Conservation (phyloP, 495 filamentous ascomycete genomes). For the Podospora pseudocomata region DNA sequence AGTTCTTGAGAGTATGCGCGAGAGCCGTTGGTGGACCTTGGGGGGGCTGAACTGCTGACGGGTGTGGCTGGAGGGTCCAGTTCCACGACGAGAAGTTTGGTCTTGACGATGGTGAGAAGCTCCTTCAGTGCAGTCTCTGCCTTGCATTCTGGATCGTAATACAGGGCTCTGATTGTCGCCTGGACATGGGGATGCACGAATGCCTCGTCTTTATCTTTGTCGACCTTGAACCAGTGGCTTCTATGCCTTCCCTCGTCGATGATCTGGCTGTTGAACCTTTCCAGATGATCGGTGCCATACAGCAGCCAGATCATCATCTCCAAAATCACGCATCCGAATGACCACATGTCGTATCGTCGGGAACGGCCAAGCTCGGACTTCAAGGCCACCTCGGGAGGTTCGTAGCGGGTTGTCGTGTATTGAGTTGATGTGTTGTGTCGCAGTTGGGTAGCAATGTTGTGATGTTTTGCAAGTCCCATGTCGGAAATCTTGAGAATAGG, state of each 20-base stretch:
- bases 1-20: neutral
- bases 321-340: neutral
- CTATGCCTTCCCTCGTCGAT: slow-evolving; percentile 2
- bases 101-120: neutral
- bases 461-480: neutral
- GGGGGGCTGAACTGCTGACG: neutral
- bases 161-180: neutral
- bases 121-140: neutral
- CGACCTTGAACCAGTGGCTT: slow-evolving; percentile 6
- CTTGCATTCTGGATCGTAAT: neutral
- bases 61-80: neutral
- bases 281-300: slow-evolving; percentile 24
- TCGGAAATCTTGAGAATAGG: neutral
- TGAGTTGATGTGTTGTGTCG: neutral
- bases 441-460: neutral
- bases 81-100: neutral
- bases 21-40: neutral
- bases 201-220: neutral
- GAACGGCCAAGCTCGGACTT: neutral
- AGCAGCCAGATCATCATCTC: slow-evolving; percentile 13
- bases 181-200: neutral
- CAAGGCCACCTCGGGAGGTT: neutral
- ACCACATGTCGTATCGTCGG: neutral
- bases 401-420: neutral
- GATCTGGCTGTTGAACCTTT: slow-evolving; percentile 22